These are phyloP conservation scores for Cladobotryum mycophilum DNA, from an alignment of 2,329 filamentous ascomycete species.

Conservation along the genomic window DNA sequence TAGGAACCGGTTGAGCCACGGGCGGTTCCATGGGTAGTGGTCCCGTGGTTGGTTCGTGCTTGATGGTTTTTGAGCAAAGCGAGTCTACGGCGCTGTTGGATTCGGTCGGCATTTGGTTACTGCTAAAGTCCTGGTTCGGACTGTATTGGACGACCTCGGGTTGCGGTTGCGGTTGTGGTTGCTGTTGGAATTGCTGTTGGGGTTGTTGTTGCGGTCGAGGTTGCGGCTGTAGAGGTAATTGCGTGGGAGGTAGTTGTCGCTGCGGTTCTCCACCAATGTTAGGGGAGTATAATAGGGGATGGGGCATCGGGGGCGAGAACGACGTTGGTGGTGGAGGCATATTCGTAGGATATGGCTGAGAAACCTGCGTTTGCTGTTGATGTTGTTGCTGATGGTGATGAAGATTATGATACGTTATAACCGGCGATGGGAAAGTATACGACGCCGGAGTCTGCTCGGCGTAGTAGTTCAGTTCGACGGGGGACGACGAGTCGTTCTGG, in stretches of 20 bases:
- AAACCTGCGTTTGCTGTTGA: not conserved
- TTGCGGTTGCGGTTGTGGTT: not conserved
- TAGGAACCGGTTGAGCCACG: not conserved
- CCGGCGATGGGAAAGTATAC: not conserved
- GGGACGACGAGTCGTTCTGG: not conserved
- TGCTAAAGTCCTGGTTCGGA: no score
- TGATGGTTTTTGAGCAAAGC: no score
- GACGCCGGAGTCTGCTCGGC: not conserved
- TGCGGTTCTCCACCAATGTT: not conserved
- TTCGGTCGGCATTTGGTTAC: not conserved
- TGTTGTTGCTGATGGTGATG: not conserved
- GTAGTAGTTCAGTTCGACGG: not conserved
- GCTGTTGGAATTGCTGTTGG: not conserved
- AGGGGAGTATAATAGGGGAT: not conserved
- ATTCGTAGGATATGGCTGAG: not conserved
- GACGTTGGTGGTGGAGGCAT: not conserved
- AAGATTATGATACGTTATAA: not conserved
- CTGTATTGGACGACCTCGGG: no score
- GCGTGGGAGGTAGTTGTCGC: not conserved
- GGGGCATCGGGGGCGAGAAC: constrained; percentile 1
- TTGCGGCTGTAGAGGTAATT: not conserved
- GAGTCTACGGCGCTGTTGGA: not conserved
- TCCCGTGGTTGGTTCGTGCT: no score
- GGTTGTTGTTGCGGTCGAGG: not conserved
- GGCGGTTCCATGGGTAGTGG: not conserved